A percentile compares a stretch with the other conserved stretches of the same genome.
Evolutionary conservation across 1,139 yeast species (phyloP).

Genomic region (Wickerhamiella pararugosa): DNA sequence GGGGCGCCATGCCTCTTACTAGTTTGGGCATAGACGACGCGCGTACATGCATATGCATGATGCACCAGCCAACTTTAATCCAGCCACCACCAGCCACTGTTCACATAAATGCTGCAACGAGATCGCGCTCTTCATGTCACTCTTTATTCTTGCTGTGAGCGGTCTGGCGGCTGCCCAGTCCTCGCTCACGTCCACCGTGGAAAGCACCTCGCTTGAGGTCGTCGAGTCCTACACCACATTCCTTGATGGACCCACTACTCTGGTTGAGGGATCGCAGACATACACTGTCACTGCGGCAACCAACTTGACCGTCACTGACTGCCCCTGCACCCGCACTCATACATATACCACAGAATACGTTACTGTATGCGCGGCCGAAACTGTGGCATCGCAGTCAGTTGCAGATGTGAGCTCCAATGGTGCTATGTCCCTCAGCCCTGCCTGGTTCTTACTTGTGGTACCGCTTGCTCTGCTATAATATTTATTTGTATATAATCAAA

Average conservation of each 20-base stretch:
- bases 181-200: not conserved
- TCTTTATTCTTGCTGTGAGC: constrained; percentile 1
- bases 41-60: not conserved
- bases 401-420: constrained; percentile 15
- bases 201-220: constrained; percentile 17
- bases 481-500: not conserved
- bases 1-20: not conserved
- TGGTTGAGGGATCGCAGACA: constrained; percentile 26
- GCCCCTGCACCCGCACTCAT: constrained; percentile 42
- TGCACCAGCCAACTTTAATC: not conserved
- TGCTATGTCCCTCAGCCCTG: constrained; percentile 11
- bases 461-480: not conserved
- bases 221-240: constrained; percentile 29
- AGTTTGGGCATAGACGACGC: not conserved
- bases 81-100: constrained; percentile 2
- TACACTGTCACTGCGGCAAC: constrained; percentile 30
- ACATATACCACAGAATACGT: constrained; percentile 30
- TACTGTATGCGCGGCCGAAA: constrained; percentile 24
- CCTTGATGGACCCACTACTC: constrained; percentile 30
- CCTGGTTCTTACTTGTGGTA: not conserved
- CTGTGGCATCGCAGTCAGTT: constrained; percentile 13
- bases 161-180: constrained; percentile 1
- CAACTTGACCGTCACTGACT: constrained; percentile 31
- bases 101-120: not conserved
- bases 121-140: constrained; percentile 3